Evolutionary conservation across 345 rosid genomes (phyloP).

Genomic region (Isatis tinctoria): DNA sequence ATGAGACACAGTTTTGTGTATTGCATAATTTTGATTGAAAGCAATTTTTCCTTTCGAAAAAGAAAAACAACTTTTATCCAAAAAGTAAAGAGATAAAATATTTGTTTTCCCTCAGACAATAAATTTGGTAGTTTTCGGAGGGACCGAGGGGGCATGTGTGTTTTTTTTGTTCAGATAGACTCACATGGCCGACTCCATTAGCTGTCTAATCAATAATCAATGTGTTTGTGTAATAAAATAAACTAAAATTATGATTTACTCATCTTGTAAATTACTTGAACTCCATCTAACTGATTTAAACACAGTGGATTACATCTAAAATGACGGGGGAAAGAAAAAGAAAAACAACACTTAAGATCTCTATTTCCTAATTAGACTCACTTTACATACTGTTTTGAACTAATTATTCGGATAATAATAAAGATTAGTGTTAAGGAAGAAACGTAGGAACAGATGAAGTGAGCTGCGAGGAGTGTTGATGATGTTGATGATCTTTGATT

Average conservation of each 20-base stretch:
- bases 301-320: constrained; percentile 1
- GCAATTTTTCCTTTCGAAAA: background rate
- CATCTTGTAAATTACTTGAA: background rate
- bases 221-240: background rate
- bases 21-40: background rate
- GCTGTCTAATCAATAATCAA: constrained; percentile 7
- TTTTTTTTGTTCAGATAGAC: background rate
- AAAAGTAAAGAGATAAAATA: background rate
- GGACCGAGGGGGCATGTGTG: background rate
- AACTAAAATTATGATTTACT: background rate
- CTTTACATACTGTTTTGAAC: background rate
- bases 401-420: background rate
- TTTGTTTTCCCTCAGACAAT: background rate
- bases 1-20: background rate
- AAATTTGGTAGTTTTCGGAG: constrained; percentile 1
- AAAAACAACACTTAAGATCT: background rate
- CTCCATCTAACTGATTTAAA: constrained; percentile 17
- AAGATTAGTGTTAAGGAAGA: constrained; percentile 20
- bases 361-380: constrained; percentile 15
- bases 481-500: constrained; percentile 20
- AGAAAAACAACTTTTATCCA: background rate
- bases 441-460: constrained; percentile 16
- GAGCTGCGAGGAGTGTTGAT: constrained; percentile 15
- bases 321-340: too few species aligned
- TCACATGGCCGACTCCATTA: constrained; percentile 24